Conservation (phyloP, 2,329 filamentous ascomycete species). For the Aspergillus quadrilineatus region DNA sequence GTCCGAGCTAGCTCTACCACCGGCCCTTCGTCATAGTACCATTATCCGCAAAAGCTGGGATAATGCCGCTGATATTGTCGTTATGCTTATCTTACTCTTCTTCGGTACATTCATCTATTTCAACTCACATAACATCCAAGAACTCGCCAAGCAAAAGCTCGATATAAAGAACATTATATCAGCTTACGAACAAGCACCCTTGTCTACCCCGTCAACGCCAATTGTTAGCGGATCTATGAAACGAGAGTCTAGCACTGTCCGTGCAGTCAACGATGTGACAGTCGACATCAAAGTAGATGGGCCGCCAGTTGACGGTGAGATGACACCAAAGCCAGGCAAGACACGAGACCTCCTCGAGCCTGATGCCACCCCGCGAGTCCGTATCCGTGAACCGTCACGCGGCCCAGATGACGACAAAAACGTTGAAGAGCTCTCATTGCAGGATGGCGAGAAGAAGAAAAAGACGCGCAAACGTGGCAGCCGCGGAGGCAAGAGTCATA, state of each 20-base stretch:
- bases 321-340: slow-evolving; percentile 31
- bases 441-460: slow-evolving; percentile 54
- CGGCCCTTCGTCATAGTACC: slow-evolving; percentile 42
- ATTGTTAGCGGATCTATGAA: slow-evolving; percentile 30
- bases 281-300: slow-evolving; percentile 31
- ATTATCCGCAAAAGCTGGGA: slow-evolving; percentile 49
- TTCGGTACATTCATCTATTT: slow-evolving; percentile 45
- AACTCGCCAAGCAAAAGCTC: slow-evolving; percentile 45
- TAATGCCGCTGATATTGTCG: slow-evolving; percentile 46
- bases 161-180: slow-evolving; percentile 48
- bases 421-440: slow-evolving; percentile 28
- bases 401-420: slow-evolving; percentile 36
- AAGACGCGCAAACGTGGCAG: slow-evolving; percentile 69
- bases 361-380: slow-evolving; percentile 35
- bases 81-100: slow-evolving; percentile 41
- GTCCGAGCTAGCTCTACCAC: slow-evolving; percentile 39
- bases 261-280: slow-evolving; percentile 31
- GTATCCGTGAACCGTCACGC: slow-evolving; percentile 41
- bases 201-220: slow-evolving; percentile 43
- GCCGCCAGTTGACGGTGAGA: slow-evolving; percentile 21
- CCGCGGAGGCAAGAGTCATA: slow-evolving; percentile 69
- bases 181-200: slow-evolving; percentile 35
- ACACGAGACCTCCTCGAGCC: slow-evolving; percentile 20
- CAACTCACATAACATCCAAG: slow-evolving; percentile 43
- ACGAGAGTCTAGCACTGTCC: slow-evolving; percentile 25